Conservation (phyloP, 2,329 filamentous ascomycete genomes). For the Zelopaecilomyces penicillatus region DNA sequence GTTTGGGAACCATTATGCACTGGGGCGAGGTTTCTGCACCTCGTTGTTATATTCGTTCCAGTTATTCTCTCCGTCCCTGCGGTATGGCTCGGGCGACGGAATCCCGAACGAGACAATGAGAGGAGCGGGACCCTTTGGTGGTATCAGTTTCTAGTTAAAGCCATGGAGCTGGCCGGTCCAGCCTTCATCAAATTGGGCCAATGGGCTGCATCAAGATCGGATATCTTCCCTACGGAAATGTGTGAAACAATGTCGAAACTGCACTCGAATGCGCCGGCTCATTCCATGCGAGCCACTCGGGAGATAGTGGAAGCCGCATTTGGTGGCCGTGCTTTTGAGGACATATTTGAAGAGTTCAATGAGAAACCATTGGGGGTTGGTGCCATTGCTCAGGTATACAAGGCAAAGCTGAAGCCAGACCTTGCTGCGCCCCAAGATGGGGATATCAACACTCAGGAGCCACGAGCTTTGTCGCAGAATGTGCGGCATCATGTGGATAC, state of each 20-base stretch:
- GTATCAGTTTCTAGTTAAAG: slow-evolving; percentile 78
- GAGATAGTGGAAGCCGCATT: slow-evolving; percentile 75
- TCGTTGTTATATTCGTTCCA: slow-evolving; percentile 83
- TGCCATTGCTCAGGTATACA: slow-evolving; percentile 96
- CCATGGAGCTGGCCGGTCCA: slow-evolving; percentile 89
- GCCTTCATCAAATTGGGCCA: slow-evolving; percentile 99
- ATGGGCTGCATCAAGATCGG: slow-evolving; percentile 93
- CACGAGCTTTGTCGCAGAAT: slow-evolving; percentile 51
- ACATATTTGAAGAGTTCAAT: slow-evolving; percentile 95
- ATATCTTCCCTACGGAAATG: slow-evolving; percentile 91
- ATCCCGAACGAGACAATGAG: slow-evolving; percentile 61
- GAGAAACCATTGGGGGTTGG: slow-evolving; percentile 85
- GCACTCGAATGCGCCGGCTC: slow-evolving; percentile 89
- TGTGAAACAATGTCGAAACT: slow-evolving; percentile 90
- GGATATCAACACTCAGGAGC: slow-evolving; percentile 33
- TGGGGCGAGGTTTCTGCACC: slow-evolving; percentile 75
- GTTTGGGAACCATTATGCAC: slow-evolving; percentile 84
- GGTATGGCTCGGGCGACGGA: slow-evolving; percentile 67
- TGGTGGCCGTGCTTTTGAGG: slow-evolving; percentile 67
- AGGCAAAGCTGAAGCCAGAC: slow-evolving; percentile 78
- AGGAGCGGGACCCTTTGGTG: slow-evolving; percentile 82
- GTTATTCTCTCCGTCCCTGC: slow-evolving; percentile 72
- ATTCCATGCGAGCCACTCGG: slow-evolving; percentile 74
- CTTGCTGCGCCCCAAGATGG: slow-evolving; percentile 57
- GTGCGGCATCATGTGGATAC: slow-evolving; percentile 77